Percentiles rank a stretch among this genome's conserved stretches.
phyloP scores from a whole-genome alignment of 148 eudicot genomes.

The Nyssa sinensis region DNA sequence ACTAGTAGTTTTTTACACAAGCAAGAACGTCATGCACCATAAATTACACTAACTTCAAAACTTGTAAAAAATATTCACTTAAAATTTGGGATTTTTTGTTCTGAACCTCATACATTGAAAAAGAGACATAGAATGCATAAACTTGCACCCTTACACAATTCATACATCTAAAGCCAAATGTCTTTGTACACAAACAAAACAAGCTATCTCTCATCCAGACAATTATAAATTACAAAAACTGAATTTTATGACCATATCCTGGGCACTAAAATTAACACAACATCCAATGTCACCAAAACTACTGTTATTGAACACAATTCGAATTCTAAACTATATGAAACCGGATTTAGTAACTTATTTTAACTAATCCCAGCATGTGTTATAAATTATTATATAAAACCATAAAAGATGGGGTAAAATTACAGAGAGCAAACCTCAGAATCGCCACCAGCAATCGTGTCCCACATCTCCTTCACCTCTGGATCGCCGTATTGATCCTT shows the following conservation, averaged over 20 bases:
- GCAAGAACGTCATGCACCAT: background rate
- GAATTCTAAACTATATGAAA: background rate
- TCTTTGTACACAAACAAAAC: background rate
- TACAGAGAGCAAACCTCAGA: conserved; percentile 59
- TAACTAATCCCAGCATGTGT: background rate
- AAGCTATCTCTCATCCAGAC: too few relatives aligned
- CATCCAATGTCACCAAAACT: background rate
- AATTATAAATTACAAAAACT: background rate
- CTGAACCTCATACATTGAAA: too few relatives aligned
- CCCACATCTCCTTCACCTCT: conserved; percentile 99
- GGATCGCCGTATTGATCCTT: conserved; percentile 52
- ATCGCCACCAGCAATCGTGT: conserved; percentile 80
- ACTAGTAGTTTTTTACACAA: too few relatives aligned
- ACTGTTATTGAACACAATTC: background rate
- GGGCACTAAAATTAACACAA: background rate
- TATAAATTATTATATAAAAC: too few relatives aligned
- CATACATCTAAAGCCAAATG: background rate
- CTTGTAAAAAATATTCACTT: background rate
- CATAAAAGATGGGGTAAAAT: background rate
- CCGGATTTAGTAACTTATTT: background rate
- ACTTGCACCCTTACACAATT: background rate
- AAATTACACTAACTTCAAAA: background rate
- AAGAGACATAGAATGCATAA: too few relatives aligned
- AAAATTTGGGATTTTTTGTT: too few relatives aligned
- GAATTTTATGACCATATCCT: background rate